Evolutionary conservation across 306 rosid species (phyloP).

Genomic region (Ziziphus jujuba): DNA sequence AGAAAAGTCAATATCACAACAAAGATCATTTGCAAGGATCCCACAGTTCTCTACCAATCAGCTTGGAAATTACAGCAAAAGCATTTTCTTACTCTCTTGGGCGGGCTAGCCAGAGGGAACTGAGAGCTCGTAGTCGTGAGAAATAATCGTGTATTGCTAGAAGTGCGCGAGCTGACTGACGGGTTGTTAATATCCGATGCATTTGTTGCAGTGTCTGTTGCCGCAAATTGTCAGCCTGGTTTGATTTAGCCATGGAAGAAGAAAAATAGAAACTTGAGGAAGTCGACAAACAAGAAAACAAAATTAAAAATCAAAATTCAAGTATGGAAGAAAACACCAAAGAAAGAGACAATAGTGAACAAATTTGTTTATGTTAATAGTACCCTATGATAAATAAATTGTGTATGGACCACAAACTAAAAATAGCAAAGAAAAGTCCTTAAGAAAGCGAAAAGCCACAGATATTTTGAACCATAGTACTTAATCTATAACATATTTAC

Average conservation of each 20-base stretch:
- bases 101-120: conserved; percentile 98
- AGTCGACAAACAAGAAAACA: conserved; percentile 2
- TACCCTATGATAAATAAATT: background rate
- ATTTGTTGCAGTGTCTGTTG: conserved; percentile 96
- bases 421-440: background rate
- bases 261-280: background rate
- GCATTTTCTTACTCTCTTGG: conserved; percentile 63
- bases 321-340: background rate
- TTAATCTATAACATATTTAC: no score
- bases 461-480: no score
- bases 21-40: conserved; percentile 19
- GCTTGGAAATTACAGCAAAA: background rate
- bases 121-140: conserved; percentile 88
- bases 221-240: conserved; percentile 93
- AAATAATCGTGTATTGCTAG: conserved; percentile 88
- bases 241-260: conserved; percentile 12
- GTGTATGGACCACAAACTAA: background rate
- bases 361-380: background rate
- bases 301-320: no score
- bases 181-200: conserved; percentile 92
- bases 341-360: background rate
- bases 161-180: conserved; percentile 95
- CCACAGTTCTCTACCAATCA: conserved; percentile 14
- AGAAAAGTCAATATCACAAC: conserved; percentile 16
- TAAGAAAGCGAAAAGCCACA: no score